These are phyloP conservation scores for Emmonsiellopsis sp. DNA, from an alignment of 2,329 filamentous ascomycete genomes.

Conservation along the genomic window DNA sequence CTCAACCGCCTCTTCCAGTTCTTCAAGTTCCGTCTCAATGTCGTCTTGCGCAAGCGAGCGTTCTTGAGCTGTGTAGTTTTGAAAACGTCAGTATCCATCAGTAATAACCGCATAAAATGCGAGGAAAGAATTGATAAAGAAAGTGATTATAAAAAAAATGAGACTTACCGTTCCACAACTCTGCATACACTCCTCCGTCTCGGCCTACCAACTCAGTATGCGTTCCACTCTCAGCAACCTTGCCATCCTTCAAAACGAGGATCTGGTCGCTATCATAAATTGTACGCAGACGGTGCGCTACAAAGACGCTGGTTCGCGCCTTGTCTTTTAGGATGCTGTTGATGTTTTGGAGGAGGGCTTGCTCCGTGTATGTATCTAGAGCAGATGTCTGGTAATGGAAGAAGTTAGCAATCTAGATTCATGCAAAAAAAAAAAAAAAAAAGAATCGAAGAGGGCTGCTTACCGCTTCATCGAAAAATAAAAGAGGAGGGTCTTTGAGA, in stretches of 20 bases:
- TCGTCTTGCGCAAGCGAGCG: constrained; percentile 39
- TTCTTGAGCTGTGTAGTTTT: constrained; percentile 48
- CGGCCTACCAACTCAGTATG: constrained; percentile 73
- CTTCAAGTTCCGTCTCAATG: constrained; percentile 26
- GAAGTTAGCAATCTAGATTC: not conserved
- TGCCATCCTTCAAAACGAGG: constrained; percentile 76
- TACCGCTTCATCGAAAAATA: constrained; percentile 90
- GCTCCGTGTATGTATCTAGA: constrained; percentile 86
- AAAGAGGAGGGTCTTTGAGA: constrained; percentile 76
- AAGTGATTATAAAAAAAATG: not conserved
- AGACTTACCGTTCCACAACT: constrained; percentile 76
- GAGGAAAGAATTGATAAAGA: not conserved
- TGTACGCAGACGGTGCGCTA: constrained; percentile 83
- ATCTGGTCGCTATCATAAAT: constrained; percentile 92
- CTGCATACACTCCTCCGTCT: constrained; percentile 66
- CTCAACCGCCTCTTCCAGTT: constrained; percentile 11
- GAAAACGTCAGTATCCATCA: not conserved
- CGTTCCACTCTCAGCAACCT: constrained; percentile 80
- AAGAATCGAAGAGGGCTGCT: constrained; percentile 17
- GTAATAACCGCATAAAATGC: not conserved
- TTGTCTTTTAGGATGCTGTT: constrained; percentile 88
- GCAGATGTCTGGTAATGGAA: constrained; percentile 55
- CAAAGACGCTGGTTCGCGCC: constrained; percentile 81
- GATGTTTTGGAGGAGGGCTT: constrained; percentile 82
- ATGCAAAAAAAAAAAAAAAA: not conserved